Evolutionary conservation across 164 flowering plant species (phyloP).

Genomic region (Chimonanthus praecox): DNA sequence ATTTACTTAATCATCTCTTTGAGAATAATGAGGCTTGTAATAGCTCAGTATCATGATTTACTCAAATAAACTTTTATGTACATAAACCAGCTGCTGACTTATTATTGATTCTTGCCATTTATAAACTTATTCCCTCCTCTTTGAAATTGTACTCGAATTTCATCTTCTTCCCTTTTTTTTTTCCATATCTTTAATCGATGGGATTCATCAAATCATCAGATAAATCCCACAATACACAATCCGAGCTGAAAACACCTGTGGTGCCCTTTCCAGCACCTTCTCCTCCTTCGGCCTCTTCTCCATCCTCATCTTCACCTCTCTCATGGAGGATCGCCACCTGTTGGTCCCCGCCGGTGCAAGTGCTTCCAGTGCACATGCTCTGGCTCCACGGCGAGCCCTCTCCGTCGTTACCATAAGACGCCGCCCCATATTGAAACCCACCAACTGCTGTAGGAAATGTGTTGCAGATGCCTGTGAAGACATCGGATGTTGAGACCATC

Average conservation of each 20-base stretch:
- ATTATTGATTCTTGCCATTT: constrained; percentile 5
- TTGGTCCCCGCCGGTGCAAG: constrained; percentile 61
- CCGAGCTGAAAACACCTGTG: constrained; percentile 50
- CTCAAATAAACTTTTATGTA: constrained; percentile 50
- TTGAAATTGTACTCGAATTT: neutral
- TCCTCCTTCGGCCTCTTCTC: constrained; percentile 49
- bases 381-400: constrained; percentile 77
- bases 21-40: neutral
- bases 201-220: constrained; percentile 78
- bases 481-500: constrained; percentile 28
- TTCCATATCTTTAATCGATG: constrained; percentile 28
- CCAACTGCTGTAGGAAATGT: constrained; percentile 29
- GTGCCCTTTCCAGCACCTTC: constrained; percentile 32
- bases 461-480: constrained; percentile 30
- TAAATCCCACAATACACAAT: constrained; percentile 77
- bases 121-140: constrained; percentile 3
- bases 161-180: neutral
- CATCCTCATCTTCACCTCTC: constrained; percentile 44
- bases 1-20: too few species aligned
- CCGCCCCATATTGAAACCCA: constrained; percentile 49
- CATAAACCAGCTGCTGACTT: constrained; percentile 29
- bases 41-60: neutral
- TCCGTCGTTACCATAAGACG: constrained; percentile 48
- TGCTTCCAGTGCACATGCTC: constrained; percentile 73
- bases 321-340: constrained; percentile 29